Conservation (phyloP, 306 rosid species). For the Prunus persica region Prunus_persica_NCBIv2 NC_034012.1:2420501-2421000, state of each 20-base stretch:
- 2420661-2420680: not conserved
- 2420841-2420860: not conserved
- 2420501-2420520: not conserved
- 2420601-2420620: not conserved
- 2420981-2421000: slow-evolving; percentile 68
- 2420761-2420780: slow-evolving; percentile 28
- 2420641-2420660: not conserved
- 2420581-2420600: slow-evolving; percentile 11
- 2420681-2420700: slow-evolving; percentile 6
- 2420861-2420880: not conserved
- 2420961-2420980: slow-evolving; percentile 73
- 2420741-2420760: slow-evolving; percentile 56
- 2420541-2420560: not conserved
- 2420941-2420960: slow-evolving; percentile 80
- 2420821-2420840: not conserved
- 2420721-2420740: slow-evolving; percentile 66
- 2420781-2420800: slow-evolving; percentile 25
- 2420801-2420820: slow-evolving; percentile 24
- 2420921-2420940: not conserved
- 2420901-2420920: not conserved
- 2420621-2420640: not conserved
- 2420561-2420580: not conserved
- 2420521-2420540: no score
- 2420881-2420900: no score
- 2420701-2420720: slow-evolving; percentile 31